Conservation (phyloP, 2,329 filamentous ascomycete genomes). For the Chaetomiaceae sp. region DNA sequence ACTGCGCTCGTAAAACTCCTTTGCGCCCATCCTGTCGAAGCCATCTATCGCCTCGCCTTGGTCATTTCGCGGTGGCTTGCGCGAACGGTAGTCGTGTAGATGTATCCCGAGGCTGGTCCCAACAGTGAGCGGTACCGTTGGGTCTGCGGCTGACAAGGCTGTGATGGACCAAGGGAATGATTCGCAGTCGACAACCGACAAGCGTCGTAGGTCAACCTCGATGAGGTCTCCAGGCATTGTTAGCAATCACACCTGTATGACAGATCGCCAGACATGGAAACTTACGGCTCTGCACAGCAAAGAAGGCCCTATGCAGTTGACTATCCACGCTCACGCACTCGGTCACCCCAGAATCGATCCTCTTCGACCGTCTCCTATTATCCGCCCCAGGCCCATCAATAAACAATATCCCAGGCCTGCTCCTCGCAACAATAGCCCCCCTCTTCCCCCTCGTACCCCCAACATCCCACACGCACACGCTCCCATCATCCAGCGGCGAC, state of each 20-base stretch:
- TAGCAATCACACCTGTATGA: constrained; percentile 6
- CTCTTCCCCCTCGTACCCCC: constrained; percentile 49
- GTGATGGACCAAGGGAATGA: constrained; percentile 80
- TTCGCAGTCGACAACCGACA: constrained; percentile 64
- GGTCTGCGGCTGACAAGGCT: constrained; percentile 66
- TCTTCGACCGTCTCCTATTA: constrained; percentile 50
- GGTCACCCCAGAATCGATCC: constrained; percentile 68
- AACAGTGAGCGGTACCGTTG: constrained; percentile 70
- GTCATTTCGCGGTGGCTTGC: constrained; percentile 32
- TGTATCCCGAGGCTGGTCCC: constrained; percentile 79
- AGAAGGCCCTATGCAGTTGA: constrained; percentile 62
- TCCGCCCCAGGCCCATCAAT: constrained; percentile 45
- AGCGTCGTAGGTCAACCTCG: constrained; percentile 73
- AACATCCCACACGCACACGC: constrained; percentile 82
- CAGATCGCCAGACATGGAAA: constrained; percentile 17
- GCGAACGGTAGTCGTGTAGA: constrained; percentile 69
- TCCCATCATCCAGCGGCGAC: constrained; percentile 79
- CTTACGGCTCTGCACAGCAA: constrained; percentile 70
- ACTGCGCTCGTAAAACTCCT: constrained; percentile 31
- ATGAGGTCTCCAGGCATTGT: constrained; percentile 51
- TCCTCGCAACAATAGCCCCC: constrained; percentile 63
- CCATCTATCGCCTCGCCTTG: constrained; percentile 36
- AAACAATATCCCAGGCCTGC: constrained; percentile 63
- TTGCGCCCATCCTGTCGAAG: constrained; percentile 27
- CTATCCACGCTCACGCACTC: constrained; percentile 82